phyloP scores from a whole-genome alignment of 192 early-diverging fungal species.

The Mortierella hygrophila region DNA sequence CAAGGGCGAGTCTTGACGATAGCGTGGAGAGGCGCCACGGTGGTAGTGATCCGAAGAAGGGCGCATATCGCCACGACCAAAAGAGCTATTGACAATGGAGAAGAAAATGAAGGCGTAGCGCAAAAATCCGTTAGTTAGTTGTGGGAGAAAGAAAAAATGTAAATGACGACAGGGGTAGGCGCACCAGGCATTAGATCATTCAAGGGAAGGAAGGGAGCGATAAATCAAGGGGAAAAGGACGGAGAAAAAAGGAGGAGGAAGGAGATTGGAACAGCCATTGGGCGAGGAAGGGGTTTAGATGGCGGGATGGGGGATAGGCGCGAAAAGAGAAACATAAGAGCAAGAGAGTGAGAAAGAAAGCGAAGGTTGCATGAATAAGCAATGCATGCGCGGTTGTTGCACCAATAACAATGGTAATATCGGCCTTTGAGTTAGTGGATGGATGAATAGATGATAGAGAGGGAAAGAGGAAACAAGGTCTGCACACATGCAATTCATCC shows the following conservation, averaged over 20 bases:
- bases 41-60: constrained; percentile 7
- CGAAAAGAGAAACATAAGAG: background rate
- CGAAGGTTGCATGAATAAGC: constrained; percentile 13
- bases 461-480: background rate
- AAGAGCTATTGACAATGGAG: constrained; percentile 1
- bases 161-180: background rate
- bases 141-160: background rate
- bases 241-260: background rate
- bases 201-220: background rate
- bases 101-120: background rate
- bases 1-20: constrained; percentile 50
- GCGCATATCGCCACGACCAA: constrained; percentile 23
- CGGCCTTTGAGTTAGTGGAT: background rate
- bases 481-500: background rate
- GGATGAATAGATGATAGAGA: background rate
- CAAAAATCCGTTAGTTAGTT: background rate
- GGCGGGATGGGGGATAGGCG: background rate
- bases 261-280: background rate
- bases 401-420: background rate
- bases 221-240: background rate
- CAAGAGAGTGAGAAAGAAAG: background rate
- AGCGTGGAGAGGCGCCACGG: constrained; percentile 32
- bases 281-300: background rate
- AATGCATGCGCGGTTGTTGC: background rate
- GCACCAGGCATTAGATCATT: background rate